A percentile compares a stretch with the other conserved stretches of the same genome.
phyloP scores from a whole-genome alignment of 2,329 filamentous ascomycete species.

The Fusarium haematococcum region DNA sequence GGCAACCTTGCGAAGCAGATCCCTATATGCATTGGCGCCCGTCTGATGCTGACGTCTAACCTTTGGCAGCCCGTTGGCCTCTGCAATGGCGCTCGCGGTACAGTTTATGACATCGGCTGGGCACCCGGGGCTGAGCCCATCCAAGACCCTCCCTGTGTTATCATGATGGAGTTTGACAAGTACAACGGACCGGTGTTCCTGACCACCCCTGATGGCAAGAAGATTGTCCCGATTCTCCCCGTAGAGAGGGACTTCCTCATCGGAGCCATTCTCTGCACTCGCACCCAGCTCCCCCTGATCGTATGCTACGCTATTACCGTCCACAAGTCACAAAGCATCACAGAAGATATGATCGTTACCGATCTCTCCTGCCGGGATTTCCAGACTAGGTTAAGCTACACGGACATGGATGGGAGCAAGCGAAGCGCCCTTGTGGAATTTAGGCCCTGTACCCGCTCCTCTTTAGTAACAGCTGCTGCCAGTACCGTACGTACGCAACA shows the following conservation, averaged over 20 bases:
- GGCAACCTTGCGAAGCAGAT: no score
- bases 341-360: not conserved
- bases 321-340: not conserved
- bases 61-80: not conserved
- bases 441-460: no score
- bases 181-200: not conserved
- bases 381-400: not conserved
- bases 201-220: not conserved
- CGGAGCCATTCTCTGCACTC: not conserved
- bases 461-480: no score
- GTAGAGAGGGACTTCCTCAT: not conserved
- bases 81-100: slow-evolving; percentile 24
- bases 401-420: no score
- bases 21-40: no score
- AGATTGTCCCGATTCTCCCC: not conserved
- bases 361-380: not conserved
- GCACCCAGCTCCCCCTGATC: not conserved
- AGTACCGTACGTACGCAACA: not conserved
- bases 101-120: slow-evolving; percentile 26
- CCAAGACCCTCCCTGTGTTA: not conserved
- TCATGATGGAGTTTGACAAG: not conserved
- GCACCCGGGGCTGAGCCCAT: slow-evolving; percentile 22
- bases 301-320: not conserved
- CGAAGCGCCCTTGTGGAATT: no score
- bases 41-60: no score